phyloP scores from a whole-genome alignment of 1,139 yeast species.

The Ogataea hybrid region DNA sequence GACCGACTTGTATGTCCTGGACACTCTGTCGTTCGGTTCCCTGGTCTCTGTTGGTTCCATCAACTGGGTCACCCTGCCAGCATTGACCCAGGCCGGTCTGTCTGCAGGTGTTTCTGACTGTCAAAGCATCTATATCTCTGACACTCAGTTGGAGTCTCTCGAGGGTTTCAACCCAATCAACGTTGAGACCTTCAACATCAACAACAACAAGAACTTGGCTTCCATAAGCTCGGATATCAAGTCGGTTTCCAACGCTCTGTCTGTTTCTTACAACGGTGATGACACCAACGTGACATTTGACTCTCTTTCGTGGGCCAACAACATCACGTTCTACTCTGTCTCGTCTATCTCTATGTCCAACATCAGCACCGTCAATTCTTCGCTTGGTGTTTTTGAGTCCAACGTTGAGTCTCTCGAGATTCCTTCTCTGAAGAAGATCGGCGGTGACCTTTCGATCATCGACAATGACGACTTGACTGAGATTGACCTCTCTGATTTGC shows the following conservation, averaged over 20 bases:
- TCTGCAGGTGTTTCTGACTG: conserved; percentile 74
- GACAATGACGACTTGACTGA: conserved; percentile 71
- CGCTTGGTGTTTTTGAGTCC: conserved; percentile 73
- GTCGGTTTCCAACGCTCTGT: conserved; percentile 70
- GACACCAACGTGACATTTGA: conserved; percentile 67
- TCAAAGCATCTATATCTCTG: conserved; percentile 71
- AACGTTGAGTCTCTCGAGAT: conserved; percentile 56
- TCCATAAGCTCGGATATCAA: conserved; percentile 70
- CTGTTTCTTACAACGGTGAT: conserved; percentile 83
- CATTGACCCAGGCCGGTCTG: conserved; percentile 67
- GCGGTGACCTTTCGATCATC: conserved; percentile 76
- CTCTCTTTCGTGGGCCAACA: conserved; percentile 77
- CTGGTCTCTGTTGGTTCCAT: conserved; percentile 80
- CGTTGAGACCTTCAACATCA: conserved; percentile 76
- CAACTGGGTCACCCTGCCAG: conserved; percentile 81
- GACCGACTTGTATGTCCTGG: conserved; percentile 63
- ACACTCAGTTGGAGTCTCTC: conserved; percentile 77
- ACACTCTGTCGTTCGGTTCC: conserved; percentile 70
- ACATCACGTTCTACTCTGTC: conserved; percentile 78
- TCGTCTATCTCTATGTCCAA: conserved; percentile 66
- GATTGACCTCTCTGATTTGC: conserved; percentile 68
- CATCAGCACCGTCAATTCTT: conserved; percentile 72
- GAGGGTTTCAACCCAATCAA: conserved; percentile 76
- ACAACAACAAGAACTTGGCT: conserved; percentile 78
- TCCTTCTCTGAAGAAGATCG: conserved; percentile 57